These are phyloP conservation scores for Periconia digitata DNA, from an alignment of 2,329 filamentous ascomycete genomes.

Conservation along the genomic window DNA sequence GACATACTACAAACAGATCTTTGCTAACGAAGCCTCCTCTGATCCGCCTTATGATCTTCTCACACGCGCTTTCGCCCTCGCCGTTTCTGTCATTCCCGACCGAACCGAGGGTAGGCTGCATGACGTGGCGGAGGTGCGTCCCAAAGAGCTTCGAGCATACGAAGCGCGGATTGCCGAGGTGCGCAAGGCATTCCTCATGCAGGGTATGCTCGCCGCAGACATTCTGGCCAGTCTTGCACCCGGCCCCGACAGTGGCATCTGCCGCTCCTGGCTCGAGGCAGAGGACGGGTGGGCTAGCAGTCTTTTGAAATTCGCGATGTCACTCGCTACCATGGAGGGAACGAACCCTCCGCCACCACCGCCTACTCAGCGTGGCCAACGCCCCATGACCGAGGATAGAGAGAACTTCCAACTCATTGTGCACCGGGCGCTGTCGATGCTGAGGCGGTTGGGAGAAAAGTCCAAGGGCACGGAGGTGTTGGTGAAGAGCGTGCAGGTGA, in stretches of 20 bases:
- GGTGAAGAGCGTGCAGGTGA: slow-evolving; percentile 29
- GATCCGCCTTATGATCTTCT: slow-evolving; percentile 74
- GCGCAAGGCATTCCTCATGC: slow-evolving; percentile 86
- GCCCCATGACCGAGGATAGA: slow-evolving; percentile 36
- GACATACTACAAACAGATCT: slow-evolving; percentile 79
- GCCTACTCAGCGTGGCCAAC: slow-evolving; percentile 32
- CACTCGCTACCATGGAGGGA: slow-evolving; percentile 52
- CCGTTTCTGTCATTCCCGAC: slow-evolving; percentile 82
- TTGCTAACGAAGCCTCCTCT: slow-evolving; percentile 68
- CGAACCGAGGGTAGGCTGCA: slow-evolving; percentile 55
- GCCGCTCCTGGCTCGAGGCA: slow-evolving; percentile 78
- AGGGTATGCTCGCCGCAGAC: slow-evolving; percentile 86
- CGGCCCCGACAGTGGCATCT: slow-evolving; percentile 69
- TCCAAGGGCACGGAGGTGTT: slow-evolving; percentile 38
- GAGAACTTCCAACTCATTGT: slow-evolving; percentile 45
- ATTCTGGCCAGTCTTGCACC: slow-evolving; percentile 78
- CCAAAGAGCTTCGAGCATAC: slow-evolving; percentile 35
- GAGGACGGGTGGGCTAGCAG: slow-evolving; percentile 82
- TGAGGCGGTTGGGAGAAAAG: slow-evolving; percentile 51
- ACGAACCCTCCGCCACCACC: slow-evolving; percentile 27
- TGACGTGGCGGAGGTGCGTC: slow-evolving; percentile 48
- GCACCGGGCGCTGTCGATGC: slow-evolving; percentile 50
- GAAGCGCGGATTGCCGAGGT: slow-evolving; percentile 71
- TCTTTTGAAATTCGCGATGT: slow-evolving; percentile 72
- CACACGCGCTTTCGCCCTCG: slow-evolving; percentile 82